Percentiles rank a stretch among this genome's conserved stretches.
Evolutionary conservation across 2,329 filamentous ascomycete species (phyloP).

Genomic region (Pseudogymnoascus sp.): DNA sequence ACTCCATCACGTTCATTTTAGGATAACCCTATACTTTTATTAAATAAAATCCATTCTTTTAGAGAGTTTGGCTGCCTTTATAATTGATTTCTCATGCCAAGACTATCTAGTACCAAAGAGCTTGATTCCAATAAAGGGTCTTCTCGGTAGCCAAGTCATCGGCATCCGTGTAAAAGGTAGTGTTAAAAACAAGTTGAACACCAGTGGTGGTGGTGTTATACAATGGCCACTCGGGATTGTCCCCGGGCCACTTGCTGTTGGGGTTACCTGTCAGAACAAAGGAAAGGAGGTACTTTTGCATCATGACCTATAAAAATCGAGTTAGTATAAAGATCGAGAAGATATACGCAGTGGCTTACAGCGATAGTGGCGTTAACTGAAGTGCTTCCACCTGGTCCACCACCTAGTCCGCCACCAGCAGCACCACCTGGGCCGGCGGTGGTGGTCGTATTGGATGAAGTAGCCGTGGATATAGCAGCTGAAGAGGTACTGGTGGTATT

Average conservation of each 20-base stretch:
- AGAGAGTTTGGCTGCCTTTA: neutral
- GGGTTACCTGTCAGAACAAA: conserved; percentile 30
- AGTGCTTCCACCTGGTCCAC: conserved; percentile 17
- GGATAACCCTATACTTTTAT: neutral
- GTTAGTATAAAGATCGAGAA: conserved; percentile 1
- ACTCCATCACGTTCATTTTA: neutral
- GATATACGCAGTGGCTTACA: conserved; percentile 8
- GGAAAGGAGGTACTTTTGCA: conserved; percentile 33
- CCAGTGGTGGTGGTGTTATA: conserved; percentile 24
- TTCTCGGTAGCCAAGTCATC: conserved; percentile 30
- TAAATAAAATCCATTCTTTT: neutral
- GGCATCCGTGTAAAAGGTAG: conserved; percentile 25
- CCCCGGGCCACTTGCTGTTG: conserved; percentile 26
- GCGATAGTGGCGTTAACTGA: conserved; percentile 25
- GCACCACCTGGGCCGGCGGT: conserved; percentile 14
- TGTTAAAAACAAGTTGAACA: conserved; percentile 29
- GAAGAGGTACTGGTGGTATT: conserved; percentile 2
- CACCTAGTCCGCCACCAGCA: conserved; percentile 5
- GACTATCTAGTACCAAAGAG: conserved; percentile 28
- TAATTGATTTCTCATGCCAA: neutral
- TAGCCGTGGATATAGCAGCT: conserved; percentile 6
- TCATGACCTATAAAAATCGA: conserved; percentile 16
- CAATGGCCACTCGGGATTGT: conserved; percentile 31
- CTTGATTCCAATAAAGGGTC: conserved; percentile 30
- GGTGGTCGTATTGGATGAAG: conserved; percentile 3